A percentile compares a stretch with the other conserved stretches of the same genome.
Evolutionary conservation across 345 rosid species (phyloP).

Genomic region (Draba incana): DNA sequence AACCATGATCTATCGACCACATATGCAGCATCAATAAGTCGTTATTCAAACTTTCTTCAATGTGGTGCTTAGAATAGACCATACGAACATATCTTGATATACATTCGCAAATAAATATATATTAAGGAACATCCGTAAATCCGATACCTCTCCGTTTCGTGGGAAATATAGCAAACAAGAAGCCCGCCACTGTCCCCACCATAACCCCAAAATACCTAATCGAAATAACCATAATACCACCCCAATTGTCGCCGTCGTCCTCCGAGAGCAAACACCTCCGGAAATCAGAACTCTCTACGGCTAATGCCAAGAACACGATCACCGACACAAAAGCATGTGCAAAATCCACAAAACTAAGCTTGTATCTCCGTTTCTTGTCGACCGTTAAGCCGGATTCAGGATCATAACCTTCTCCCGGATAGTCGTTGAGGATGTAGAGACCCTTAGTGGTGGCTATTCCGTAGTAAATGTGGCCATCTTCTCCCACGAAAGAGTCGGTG

Average conservation of each 20-base stretch:
- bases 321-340: slow-evolving; percentile 53
- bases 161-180: slow-evolving; percentile 57
- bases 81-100: not conserved
- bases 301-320: slow-evolving; percentile 56
- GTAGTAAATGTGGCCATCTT: slow-evolving; percentile 45
- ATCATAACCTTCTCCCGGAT: slow-evolving; percentile 1
- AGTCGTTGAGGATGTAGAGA: slow-evolving; percentile 44
- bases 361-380: not conserved
- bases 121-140: slow-evolving; percentile 3
- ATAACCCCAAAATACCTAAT: slow-evolving; percentile 45
- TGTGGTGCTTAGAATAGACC: not conserved
- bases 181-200: slow-evolving; percentile 45
- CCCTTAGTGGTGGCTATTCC: slow-evolving; percentile 51
- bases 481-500: slow-evolving; percentile 52
- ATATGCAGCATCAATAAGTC: not conserved
- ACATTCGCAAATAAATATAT: not conserved
- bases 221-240: slow-evolving; percentile 27
- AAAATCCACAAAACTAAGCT: slow-evolving; percentile 43
- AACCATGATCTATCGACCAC: no score
- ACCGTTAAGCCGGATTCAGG: not conserved
- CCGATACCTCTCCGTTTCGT: slow-evolving; percentile 63
- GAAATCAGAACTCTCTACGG: slow-evolving; percentile 47
- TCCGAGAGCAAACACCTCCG: slow-evolving; percentile 45
- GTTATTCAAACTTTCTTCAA: not conserved
- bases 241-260: slow-evolving; percentile 9